Evolutionary conservation across 257 asterid genomes (phyloP), one percentile per base, ranked within the genome.

Genomic region (Capsicum chinense): DNA sequence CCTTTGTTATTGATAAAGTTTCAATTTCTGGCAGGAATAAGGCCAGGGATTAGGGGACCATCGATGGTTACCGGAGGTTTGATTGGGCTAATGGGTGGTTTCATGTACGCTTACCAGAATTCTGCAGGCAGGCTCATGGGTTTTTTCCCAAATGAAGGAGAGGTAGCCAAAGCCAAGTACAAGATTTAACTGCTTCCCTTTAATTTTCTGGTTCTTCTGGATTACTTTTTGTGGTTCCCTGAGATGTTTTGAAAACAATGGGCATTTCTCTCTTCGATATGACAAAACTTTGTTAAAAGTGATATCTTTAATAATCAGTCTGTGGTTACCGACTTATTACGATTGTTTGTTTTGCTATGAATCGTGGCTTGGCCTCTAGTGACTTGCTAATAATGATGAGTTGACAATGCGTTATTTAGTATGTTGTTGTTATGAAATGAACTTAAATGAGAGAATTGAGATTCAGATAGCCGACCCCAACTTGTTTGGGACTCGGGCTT

Each of bases 41-140:
- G 91, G 92, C 98, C 99, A 21, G 98, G 99, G 79, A 93, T 96
- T 42, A 89, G 87, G 90, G 99, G 99, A 42, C 99, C 98, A 8
- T 96, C 98, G 48, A 96, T 96, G 99, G 99, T 96, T 88, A 96
- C 99, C 0, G 99, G 98, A 9, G 97, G 98, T 79, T 80, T 96
- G 87, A 96, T 96, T 39, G 99, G 99, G n/a, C 80, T 89, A 58
- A 60, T 94, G 95, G 99, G 99, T 83, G 99, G 99, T 59, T 96
- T 96, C 86, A 96, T 96, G 99, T 94, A 93, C 85, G 98, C 99
- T 0, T 94, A 94, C 85, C 99, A 96, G 92, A 96, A 96, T 66
- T 96, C 99, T 1, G 93, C 94, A 63, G 99, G 99, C 35, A 93
- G 99, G 90, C 97, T 96, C 83, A 96, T 96, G 98, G 98, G 98